These are phyloP conservation scores for Dichotomocladium elegans DNA, from an alignment of 371 early-diverging fungal species.

Conservation along the genomic window DNA sequence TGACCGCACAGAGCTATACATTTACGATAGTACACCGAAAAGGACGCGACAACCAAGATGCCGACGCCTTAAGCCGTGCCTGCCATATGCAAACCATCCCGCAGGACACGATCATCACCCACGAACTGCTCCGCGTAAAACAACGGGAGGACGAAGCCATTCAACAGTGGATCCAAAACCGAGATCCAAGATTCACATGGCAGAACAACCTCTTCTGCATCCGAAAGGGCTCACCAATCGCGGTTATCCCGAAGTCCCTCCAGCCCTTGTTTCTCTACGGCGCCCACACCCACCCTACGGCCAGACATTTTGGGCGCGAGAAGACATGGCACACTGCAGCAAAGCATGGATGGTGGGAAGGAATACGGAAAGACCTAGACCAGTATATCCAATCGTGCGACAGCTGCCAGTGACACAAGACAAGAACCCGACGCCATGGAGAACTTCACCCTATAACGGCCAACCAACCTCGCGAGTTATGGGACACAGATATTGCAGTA, in stretches of 20 bases:
- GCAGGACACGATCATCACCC: not conserved
- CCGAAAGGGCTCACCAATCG: not conserved
- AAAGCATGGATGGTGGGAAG: too few species aligned
- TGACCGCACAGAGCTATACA: not conserved
- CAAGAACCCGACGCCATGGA: slow-evolving; percentile 1
- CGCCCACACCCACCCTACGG: not conserved
- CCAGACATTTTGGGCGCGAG: slow-evolving; percentile 12
- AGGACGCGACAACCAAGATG: not conserved
- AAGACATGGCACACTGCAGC: slow-evolving; percentile 6
- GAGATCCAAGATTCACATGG: not conserved
- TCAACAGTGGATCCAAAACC: too few species aligned
- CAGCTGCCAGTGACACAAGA: slow-evolving; percentile 2
- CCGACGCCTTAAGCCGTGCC: not conserved
- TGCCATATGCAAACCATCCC: not conserved
- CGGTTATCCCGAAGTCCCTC: not conserved
- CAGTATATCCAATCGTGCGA: not conserved
- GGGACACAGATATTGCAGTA: slow-evolving; percentile 19
- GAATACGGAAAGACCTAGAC: not conserved
- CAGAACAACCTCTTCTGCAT: not conserved
- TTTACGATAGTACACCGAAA: too few species aligned
- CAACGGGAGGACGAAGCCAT: not conserved
- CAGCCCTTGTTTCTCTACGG: not conserved
- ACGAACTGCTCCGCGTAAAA: not conserved
- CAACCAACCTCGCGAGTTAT: slow-evolving; percentile 5
- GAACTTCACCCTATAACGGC: not conserved